Evolutionary conservation across 1,284 basidiomycete genomes (phyloP), one percentile per base, ranked within the genome.

Genomic region (Testicularia cyperi): DNA sequence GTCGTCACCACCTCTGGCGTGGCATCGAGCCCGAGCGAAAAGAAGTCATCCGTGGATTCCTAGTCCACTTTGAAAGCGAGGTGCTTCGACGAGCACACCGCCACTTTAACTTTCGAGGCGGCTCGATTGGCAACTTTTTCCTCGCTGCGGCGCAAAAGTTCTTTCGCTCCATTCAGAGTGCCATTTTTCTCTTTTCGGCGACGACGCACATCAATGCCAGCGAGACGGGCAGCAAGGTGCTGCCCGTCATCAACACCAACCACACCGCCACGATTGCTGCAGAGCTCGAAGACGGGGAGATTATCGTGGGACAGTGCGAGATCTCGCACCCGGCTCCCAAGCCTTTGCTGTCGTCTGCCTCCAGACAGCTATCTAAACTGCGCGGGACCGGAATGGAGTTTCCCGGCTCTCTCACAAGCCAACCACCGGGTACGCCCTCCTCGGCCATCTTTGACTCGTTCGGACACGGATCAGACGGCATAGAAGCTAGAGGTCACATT

Each of bases 221-320:
- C 10, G 8, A 32, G 13, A 15, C 9, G 8, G 8, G 40, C 66
- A 88, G 87, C 62, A 79, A 82, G 72, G 81, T 82, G 34, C 90
- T 96, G 2, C 94, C 94, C 0, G 88, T 87, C 6, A 88, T 97
- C 66, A 86, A 95, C 37, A 97, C 94, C 2, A 95, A 92, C 77
- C 90, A 92, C 77, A 92, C 89, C 0, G 90, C 92, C n/a, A 97
- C 91, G 4, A 94, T 98, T 56, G 90, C 92, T n/a, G 92, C 88
- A 6, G 86, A 92, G 75, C 81, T 97, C 49, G 46, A 86, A 70
- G 84, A 92, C 68, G 88, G 87, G 6, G 80, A 82, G 24, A 84
- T 83, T 37, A 83, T 97, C 20, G 86, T 96, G 20, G 94, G 94
- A 2, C 94, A 98, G 78, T 96, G 92, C 76, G 90, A 95, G 73